A percentile compares a stretch with the other conserved stretches of the same genome.
Evolutionary conservation across 345 rosid species (phyloP).

Genomic region (Citrus trifoliata): DNA sequence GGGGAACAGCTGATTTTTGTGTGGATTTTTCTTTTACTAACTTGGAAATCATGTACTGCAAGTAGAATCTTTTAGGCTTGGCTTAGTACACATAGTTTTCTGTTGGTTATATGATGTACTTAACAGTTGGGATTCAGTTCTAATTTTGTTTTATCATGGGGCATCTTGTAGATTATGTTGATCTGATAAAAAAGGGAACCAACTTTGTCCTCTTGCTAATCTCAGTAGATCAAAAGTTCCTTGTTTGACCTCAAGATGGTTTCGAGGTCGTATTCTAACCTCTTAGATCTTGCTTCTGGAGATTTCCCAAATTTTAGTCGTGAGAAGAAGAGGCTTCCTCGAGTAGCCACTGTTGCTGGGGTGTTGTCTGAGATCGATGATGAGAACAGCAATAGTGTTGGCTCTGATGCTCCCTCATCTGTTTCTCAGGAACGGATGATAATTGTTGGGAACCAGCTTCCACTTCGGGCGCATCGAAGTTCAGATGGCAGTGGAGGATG

Average conservation of each 20-base stretch:
- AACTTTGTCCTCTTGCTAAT: conserved; percentile 3
- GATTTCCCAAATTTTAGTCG: conserved; percentile 49
- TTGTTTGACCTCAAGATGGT: conserved; percentile 38
- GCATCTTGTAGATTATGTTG: conserved; percentile 12
- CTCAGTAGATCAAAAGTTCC: conserved; percentile 11
- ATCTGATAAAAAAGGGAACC: conserved; percentile 1
- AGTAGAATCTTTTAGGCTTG: not conserved
- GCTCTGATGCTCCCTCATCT: conserved; percentile 87
- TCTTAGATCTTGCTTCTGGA: conserved; percentile 85
- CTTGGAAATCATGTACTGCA: not conserved
- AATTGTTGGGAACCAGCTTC: conserved; percentile 93
- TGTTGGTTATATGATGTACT: not conserved
- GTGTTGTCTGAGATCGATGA: conserved; percentile 79
- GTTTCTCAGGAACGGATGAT: conserved; percentile 75
- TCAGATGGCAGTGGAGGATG: conserved; percentile 43
- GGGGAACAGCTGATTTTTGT: conserved; percentile 4
- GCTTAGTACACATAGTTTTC: not conserved
- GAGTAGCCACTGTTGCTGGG: conserved; percentile 92
- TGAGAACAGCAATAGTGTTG: conserved; percentile 63
- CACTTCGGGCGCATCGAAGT: conserved; percentile 58
- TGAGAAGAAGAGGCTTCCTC: conserved; percentile 75
- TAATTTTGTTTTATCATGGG: not conserved
- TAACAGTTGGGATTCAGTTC: not conserved
- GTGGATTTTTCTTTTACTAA: not conserved
- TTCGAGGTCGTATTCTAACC: conserved; percentile 92